These are phyloP conservation scores for Tardiomyces digboiensis DNA, from an alignment of 1,139 yeast genomes.

Conservation along the genomic window DNA sequence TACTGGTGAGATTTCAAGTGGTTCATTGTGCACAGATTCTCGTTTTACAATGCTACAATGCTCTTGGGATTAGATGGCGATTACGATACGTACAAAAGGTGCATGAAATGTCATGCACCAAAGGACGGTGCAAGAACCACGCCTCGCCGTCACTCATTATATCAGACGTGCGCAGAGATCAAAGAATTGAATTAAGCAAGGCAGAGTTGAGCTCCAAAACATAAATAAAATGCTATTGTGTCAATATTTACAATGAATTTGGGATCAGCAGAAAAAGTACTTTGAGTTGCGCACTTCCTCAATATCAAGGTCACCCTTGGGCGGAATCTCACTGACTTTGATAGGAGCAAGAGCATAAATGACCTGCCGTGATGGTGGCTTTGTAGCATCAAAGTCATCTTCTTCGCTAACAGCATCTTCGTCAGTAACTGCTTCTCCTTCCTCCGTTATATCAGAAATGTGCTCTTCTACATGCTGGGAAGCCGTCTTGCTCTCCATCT, in stretches of 20 bases:
- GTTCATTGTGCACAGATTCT: too few relatives aligned
- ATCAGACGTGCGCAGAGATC: too few relatives aligned
- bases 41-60: too few relatives aligned
- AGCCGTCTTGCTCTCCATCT: constrained; percentile 6
- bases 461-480: constrained; percentile 6
- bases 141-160: too few relatives aligned
- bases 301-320: constrained; percentile 80
- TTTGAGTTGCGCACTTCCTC: constrained; percentile 57
- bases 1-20: too few relatives aligned
- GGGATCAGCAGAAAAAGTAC: constrained; percentile 59
- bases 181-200: too few relatives aligned
- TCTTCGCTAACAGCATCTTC: constrained; percentile 5
- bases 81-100: too few relatives aligned
- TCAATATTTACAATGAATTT: neutral
- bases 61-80: too few relatives aligned
- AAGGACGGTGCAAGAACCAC: too few relatives aligned
- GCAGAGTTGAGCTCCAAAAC: too few relatives aligned
- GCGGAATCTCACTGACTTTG: constrained; percentile 64
- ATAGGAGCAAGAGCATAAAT: constrained; percentile 46
- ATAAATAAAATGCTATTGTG: neutral
- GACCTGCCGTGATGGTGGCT: constrained; percentile 19
- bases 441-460: constrained; percentile 8
- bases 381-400: neutral
- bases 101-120: too few relatives aligned
- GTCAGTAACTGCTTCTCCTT: constrained; percentile 7